Base-by-base conservation (phyloP, 1,284 basidiomycete genomes). In the Ganoderma boninense region DNA sequence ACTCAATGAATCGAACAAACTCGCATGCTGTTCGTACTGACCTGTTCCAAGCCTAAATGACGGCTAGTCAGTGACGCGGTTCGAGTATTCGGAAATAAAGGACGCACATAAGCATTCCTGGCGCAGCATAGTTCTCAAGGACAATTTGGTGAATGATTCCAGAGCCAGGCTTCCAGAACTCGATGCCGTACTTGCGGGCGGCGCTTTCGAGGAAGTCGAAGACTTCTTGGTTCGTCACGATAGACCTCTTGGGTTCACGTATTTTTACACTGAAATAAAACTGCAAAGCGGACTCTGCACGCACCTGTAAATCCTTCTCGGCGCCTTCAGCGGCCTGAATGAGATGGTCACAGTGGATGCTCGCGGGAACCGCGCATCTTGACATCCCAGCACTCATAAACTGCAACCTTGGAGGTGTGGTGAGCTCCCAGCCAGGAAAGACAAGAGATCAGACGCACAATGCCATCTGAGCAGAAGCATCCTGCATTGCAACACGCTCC, bases 61-160 rank as follows among this genome's bases (percentile, higher is more conserved):
- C 11, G 73, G 76, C 74, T 29, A 74, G 52, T 68, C 66, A 14
- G 40, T 40, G 8, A 14, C 18, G 16, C 60, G 60, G 35, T 13
- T 5, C 62, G 40, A 29, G 29, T 26, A 46, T 44, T 38, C 62
- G 23, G 23, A 16, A 20, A 43, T 0, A 20, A 18, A 6, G 23
- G 35, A 84, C 87, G 72, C 71, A 93, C 92, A 95, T 94, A 59
- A 95, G 87, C 88, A 95, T 94, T 72, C 92, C 93, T 42, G 94
- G 92, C 65, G 96, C 96, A 38, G 97, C 96, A 79, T 98, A 98
- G 80, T 97, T 99, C 83, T 99, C 98, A 64, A 99, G 87, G 10
- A 99, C 98, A 73, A 99, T 98, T 81, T 99, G 98, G 82, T 99
- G 98, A 73, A 99, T 97, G 75, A 97, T 97, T 62, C 97, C 97